These are phyloP conservation scores for Quercus wislizeni DNA, from an alignment of 306 rosid genomes.

Conservation along the genomic window DNA sequence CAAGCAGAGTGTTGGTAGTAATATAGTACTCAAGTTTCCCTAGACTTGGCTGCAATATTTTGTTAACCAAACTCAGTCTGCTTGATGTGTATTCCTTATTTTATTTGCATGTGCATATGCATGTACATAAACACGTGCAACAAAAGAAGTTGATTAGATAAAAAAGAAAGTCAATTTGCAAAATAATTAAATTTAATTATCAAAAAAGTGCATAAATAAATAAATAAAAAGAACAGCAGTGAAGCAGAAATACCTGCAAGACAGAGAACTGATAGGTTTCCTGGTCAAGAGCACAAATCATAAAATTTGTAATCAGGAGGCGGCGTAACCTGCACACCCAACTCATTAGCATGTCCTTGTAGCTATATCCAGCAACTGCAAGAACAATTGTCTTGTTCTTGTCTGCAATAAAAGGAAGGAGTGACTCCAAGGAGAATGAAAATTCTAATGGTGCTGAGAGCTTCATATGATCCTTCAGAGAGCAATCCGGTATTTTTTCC, in stretches of 20 bases:
- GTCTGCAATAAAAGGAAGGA: conserved; percentile 59
- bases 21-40: background rate
- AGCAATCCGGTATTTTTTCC: conserved; percentile 32
- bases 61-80: background rate
- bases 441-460: conserved; percentile 41
- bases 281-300: conserved; percentile 74
- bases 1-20: background rate
- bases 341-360: conserved; percentile 97
- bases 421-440: conserved; percentile 79
- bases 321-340: conserved; percentile 84
- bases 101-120: background rate
- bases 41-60: background rate
- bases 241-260: conserved; percentile 58
- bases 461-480: conserved; percentile 38
- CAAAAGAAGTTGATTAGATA: background rate
- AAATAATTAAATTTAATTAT: background rate
- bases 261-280: conserved; percentile 75
- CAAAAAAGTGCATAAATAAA: background rate
- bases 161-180: background rate
- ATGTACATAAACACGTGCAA: background rate
- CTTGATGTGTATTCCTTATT: background rate
- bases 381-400: conserved; percentile 66
- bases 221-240: background rate
- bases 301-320: conserved; percentile 53
- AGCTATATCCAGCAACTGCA: conserved; percentile 82